Evolutionary conservation across 768 basidiomycete species (phyloP).

Genomic region (Coprinellus micaceus): DNA sequence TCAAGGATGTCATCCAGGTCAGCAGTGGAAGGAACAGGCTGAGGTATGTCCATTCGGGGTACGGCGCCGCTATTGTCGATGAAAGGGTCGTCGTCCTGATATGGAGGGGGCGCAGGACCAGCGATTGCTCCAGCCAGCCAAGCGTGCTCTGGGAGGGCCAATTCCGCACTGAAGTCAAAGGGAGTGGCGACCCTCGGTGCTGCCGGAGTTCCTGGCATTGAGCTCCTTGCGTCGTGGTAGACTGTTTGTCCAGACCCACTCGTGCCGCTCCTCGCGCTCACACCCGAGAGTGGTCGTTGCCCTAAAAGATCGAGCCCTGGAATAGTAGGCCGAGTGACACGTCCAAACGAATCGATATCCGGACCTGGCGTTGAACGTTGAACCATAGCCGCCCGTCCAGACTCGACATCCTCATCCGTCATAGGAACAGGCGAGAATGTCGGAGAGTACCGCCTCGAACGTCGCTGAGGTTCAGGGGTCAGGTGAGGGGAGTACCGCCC

Average conservation of each 20-base stretch:
- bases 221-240: slow-evolving; percentile 62
- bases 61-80: background rate
- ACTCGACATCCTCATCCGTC: slow-evolving; percentile 47
- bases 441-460: slow-evolving; percentile 17
- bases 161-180: slow-evolving; percentile 15
- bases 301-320: slow-evolving; percentile 38
- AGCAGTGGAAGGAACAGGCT: background rate
- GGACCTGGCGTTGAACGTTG: slow-evolving; percentile 8
- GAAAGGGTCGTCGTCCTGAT: slow-evolving; percentile 18
- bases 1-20: slow-evolving; percentile 28
- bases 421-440: slow-evolving; percentile 20
- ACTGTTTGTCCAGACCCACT: slow-evolving; percentile 47
- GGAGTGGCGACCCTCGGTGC: slow-evolving; percentile 47
- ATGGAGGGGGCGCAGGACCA: slow-evolving; percentile 19
- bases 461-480: slow-evolving; percentile 19
- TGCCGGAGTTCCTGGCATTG: slow-evolving; percentile 41
- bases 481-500: background rate
- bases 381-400: slow-evolving; percentile 35
- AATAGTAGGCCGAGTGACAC: slow-evolving; percentile 10
- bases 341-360: slow-evolving; percentile 21
- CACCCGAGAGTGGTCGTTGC: slow-evolving; percentile 52
- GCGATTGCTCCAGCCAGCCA: slow-evolving; percentile 22
- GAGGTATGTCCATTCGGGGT: slow-evolving; percentile 1
- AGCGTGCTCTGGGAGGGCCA: slow-evolving; percentile 14
- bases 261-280: slow-evolving; percentile 50